Percentiles rank a stretch among this genome's conserved stretches.
Evolutionary conservation across 345 rosid species (phyloP).

Genomic region (Arabidopsis suecica): DNA sequence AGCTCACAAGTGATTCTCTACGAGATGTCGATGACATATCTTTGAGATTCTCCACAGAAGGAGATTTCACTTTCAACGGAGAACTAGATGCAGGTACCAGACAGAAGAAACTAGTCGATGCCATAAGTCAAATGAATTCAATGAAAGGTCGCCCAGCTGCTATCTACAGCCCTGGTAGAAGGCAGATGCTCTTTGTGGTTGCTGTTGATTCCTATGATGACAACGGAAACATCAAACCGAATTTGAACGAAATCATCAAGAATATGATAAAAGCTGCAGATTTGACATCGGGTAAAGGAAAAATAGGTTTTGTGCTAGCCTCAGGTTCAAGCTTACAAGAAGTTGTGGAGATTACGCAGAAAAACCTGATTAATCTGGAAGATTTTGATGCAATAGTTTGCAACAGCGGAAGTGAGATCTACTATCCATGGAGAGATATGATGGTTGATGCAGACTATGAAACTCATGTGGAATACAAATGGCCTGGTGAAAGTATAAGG

Average conservation of each 20-base stretch:
- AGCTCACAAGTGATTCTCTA: constrained; percentile 86
- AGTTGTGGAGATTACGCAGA: constrained; percentile 57
- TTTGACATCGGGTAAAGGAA: constrained; percentile 51
- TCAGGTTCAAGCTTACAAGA: constrained; percentile 70
- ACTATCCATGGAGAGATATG: constrained; percentile 83
- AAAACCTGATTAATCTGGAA: constrained; percentile 60
- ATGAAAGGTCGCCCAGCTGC: constrained; percentile 50
- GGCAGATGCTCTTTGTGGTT: constrained; percentile 78
- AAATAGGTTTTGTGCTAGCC: constrained; percentile 67
- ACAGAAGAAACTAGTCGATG: constrained; percentile 75
- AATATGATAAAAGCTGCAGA: constrained; percentile 69
- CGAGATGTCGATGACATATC: constrained; percentile 83
- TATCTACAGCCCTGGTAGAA: constrained; percentile 68
- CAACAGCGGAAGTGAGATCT: constrained; percentile 83
- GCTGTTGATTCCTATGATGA: constrained; percentile 67
- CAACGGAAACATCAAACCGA: constrained; percentile 52
- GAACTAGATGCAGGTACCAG: constrained; percentile 69
- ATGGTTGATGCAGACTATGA: constrained; percentile 72
- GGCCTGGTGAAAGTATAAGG: constrained; percentile 83
- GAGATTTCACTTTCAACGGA: constrained; percentile 68
- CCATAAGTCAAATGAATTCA: constrained; percentile 59
- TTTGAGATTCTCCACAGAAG: constrained; percentile 78
- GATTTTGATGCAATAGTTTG: constrained; percentile 89
- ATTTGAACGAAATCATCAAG: constrained; percentile 59
- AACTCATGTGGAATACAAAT: constrained; percentile 79